These are phyloP conservation scores for Starmerella powellii DNA, from an alignment of 805 yeast species.

Conservation along the genomic window DNA sequence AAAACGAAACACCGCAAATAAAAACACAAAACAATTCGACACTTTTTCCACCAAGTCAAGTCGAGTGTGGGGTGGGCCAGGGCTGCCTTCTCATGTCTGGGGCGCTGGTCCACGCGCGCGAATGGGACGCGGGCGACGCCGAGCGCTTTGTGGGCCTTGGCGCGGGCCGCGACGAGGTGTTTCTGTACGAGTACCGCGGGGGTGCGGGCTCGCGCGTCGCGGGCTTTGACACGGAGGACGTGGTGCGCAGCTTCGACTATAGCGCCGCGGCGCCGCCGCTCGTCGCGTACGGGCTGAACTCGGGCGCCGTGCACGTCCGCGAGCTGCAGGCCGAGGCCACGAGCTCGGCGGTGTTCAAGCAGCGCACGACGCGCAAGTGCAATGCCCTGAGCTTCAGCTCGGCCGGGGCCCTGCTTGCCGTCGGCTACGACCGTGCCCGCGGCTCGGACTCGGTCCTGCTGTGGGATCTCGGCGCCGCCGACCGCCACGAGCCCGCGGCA, in stretches of 20 bases:
- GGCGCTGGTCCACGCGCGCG: slow-evolving; percentile 43
- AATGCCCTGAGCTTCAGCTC: slow-evolving; percentile 60
- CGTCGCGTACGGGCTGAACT: slow-evolving; percentile 47
- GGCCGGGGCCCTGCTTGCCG: slow-evolving; percentile 49
- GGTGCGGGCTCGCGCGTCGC: slow-evolving; percentile 18
- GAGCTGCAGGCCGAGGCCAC: slow-evolving; percentile 18
- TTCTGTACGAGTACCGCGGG: slow-evolving; percentile 34
- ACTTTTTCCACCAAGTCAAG: too few relatives aligned
- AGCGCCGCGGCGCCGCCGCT: slow-evolving; percentile 27
- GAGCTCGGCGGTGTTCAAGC: slow-evolving; percentile 30
- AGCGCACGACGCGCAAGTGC: slow-evolving; percentile 57
- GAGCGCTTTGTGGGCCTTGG: slow-evolving; percentile 56
- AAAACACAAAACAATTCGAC: too few relatives aligned
- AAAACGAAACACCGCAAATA: too few relatives aligned
- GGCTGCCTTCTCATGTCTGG: slow-evolving; percentile 42
- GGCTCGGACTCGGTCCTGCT: slow-evolving; percentile 65
- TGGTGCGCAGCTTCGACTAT: slow-evolving; percentile 42
- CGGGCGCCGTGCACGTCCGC: slow-evolving; percentile 12
- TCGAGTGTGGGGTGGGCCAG: too few relatives aligned
- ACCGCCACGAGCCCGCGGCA: slow-evolving; percentile 19
- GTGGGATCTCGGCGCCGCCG: slow-evolving; percentile 48
- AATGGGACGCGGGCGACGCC: slow-evolving; percentile 46
- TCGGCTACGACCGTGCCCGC: slow-evolving; percentile 67
- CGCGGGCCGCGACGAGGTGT: slow-evolving; percentile 71
- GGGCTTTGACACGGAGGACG: slow-evolving; percentile 22